Evolutionary conservation across 192 early-diverging fungal species (phyloP).

Genomic region (Dissophora ornata): DNA sequence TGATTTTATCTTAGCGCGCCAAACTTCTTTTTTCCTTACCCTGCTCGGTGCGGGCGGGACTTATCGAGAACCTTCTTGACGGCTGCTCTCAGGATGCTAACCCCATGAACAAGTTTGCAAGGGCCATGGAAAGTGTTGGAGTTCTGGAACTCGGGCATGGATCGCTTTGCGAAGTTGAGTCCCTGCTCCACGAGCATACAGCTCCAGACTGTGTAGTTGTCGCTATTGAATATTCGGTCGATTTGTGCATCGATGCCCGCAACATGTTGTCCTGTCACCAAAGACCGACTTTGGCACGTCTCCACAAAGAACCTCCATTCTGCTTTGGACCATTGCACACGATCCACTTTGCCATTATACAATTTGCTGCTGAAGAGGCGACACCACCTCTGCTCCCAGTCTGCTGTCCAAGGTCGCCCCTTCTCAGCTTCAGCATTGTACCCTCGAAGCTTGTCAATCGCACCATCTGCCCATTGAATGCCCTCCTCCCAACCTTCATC

Average conservation of each 20-base stretch:
- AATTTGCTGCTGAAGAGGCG: background rate
- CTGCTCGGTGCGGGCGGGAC: background rate
- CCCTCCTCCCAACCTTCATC: conserved; percentile 16
- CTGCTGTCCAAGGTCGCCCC: conserved; percentile 2
- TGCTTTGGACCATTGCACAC: conserved; percentile 2
- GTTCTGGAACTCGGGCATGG: conserved; percentile 14
- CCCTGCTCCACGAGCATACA: conserved; percentile 11
- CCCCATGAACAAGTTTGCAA: conserved; percentile 14
- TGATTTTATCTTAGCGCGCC: background rate
- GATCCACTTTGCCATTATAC: background rate
- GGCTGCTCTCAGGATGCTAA: conserved; percentile 2
- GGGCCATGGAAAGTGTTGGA: background rate
- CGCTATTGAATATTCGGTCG: conserved; percentile 12
- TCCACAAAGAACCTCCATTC: conserved; percentile 20
- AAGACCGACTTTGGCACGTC: conserved; percentile 12
- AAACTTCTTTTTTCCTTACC: background rate
- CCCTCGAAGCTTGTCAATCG: conserved; percentile 3
- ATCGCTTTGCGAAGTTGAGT: conserved; percentile 16
- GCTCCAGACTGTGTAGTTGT: background rate
- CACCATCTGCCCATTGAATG: conserved; percentile 14
- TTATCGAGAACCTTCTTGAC: background rate
- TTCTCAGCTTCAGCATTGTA: conserved; percentile 3
- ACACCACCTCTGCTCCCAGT: conserved; percentile 10
- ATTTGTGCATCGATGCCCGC: background rate
- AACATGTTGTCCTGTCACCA: conserved; percentile 11